Evolutionary conservation across 352 stramenopile species (phyloP).

Genomic region (Pythium volutum): DNA sequence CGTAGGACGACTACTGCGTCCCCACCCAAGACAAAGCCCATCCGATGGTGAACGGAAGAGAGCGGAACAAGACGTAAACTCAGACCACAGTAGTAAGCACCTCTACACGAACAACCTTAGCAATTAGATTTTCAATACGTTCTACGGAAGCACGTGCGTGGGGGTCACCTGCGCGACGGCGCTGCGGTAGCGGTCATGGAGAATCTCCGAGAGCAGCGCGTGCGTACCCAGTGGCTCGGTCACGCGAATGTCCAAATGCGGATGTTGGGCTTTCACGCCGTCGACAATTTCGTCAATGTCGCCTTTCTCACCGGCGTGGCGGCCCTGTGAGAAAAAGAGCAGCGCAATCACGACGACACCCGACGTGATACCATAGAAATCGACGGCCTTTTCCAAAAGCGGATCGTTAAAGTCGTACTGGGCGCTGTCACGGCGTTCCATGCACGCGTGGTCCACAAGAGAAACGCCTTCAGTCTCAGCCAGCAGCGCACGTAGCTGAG

Average conservation of each 20-base stretch:
- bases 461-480: slow-evolving; percentile 28
- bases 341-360: slow-evolving; percentile 68
- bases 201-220: slow-evolving; percentile 52
- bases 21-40: too few relatives aligned
- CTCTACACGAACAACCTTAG: too few relatives aligned
- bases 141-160: slow-evolving; percentile 11
- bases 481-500: slow-evolving; percentile 46
- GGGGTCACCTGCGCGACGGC: slow-evolving; percentile 13
- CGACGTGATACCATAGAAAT: slow-evolving; percentile 56
- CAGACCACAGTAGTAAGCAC: too few relatives aligned
- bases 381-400: slow-evolving; percentile 57
- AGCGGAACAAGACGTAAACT: too few relatives aligned
- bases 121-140: too few relatives aligned
- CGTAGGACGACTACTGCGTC: too few relatives aligned
- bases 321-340: slow-evolving; percentile 75
- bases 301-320: slow-evolving; percentile 65
- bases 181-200: slow-evolving; percentile 61
- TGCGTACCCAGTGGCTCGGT: slow-evolving; percentile 67
- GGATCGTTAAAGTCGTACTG: slow-evolving; percentile 85
- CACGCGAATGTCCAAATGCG: slow-evolving; percentile 50
- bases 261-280: slow-evolving; percentile 37
- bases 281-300: slow-evolving; percentile 78
- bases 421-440: slow-evolving; percentile 69
- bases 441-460: slow-evolving; percentile 55
- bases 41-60: too few relatives aligned